A percentile compares a stretch with the other conserved stretches of the same genome.
Conservation (phyloP, 768 basidiomycete genomes). For the Harrya chromipes region DNA sequence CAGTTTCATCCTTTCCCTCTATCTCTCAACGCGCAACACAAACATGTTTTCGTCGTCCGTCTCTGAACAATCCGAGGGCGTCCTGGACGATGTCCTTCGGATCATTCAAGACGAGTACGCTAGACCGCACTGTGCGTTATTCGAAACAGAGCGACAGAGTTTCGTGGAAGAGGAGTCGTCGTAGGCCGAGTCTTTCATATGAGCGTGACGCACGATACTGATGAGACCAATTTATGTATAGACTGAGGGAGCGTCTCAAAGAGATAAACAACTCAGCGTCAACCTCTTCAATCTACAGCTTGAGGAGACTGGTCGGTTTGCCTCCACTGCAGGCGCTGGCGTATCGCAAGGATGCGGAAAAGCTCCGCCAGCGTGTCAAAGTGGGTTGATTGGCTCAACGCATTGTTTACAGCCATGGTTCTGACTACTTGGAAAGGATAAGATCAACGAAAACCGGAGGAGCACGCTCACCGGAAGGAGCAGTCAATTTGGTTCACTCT, state of each 20-base stretch:
- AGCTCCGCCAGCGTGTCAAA: constrained; percentile 3
- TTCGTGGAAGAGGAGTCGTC: no score
- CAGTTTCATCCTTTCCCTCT: no score
- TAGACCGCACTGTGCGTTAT: no score
- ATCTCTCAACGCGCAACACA: neutral
- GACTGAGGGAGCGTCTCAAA: constrained; percentile 8
- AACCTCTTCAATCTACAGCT: neutral
- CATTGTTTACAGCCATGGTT: neutral
- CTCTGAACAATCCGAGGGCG: neutral
- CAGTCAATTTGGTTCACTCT: neutral
- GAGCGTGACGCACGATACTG: neutral
- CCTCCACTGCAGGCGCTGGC: constrained; percentile 5
- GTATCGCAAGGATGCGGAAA: constrained; percentile 3
- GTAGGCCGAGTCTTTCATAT: no score
- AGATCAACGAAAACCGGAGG: constrained; percentile 1
- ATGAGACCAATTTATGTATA: neutral
- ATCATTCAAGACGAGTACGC: no score
- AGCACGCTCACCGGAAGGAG: neutral
- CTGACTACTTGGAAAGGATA: constrained; percentile 1
- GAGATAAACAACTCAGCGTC: neutral
- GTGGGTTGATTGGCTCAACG: neutral
- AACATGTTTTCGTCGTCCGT: constrained; percentile 8
- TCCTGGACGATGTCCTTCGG: no score
- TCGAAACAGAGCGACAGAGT: no score
- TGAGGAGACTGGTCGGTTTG: constrained; percentile 1